Percentiles rank a stretch among this genome's conserved stretches.
Evolutionary conservation across 169 alveolate species (phyloP).

Genomic region (Cryptosporidium felis): DNA sequence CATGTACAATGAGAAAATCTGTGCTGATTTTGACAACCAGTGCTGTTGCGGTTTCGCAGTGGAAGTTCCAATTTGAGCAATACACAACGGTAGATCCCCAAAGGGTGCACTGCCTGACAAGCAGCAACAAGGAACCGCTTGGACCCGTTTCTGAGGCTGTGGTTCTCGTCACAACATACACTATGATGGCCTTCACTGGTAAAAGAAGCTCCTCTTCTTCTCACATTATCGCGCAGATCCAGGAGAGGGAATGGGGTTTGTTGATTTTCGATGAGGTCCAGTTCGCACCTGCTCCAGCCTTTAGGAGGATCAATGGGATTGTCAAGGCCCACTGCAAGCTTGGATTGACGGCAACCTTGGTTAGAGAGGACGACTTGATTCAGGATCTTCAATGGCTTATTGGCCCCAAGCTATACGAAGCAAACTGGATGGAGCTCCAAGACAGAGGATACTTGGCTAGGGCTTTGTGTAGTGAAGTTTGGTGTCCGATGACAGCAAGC

Average conservation of each 20-base stretch:
- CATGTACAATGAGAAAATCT: slow-evolving; percentile 94
- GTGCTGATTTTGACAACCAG: slow-evolving; percentile 88
- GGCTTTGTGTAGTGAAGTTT: slow-evolving; percentile 96
- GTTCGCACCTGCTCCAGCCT: slow-evolving; percentile 97
- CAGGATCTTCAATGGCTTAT: slow-evolving; percentile 97
- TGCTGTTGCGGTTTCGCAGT: slow-evolving; percentile 94
- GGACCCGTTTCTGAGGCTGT: slow-evolving; percentile 90
- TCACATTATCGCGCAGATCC: slow-evolving; percentile 85
- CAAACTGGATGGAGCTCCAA: slow-evolving; percentile 98
- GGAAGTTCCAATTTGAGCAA: slow-evolving; percentile 88
- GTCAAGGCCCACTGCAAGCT: slow-evolving; percentile 94
- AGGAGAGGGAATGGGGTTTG: slow-evolving; percentile 96
- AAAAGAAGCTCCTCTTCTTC: slow-evolving; percentile 89
- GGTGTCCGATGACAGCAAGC: slow-evolving; percentile 99
- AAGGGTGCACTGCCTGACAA: slow-evolving; percentile 92
- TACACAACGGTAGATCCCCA: slow-evolving; percentile 89
- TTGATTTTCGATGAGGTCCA: slow-evolving; percentile 98
- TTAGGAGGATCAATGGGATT: slow-evolving; percentile 87
- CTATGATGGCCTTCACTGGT: slow-evolving; percentile 93
- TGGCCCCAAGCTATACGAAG: slow-evolving; percentile 99
- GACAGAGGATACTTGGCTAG: slow-evolving; percentile 96
- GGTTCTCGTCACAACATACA: slow-evolving; percentile 93
- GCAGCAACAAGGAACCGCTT: slow-evolving; percentile 88
- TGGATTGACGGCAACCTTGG: slow-evolving; percentile 99
- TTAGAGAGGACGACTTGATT: slow-evolving; percentile 97